Conservation (phyloP, 768 basidiomycete genomes). For the Tylopilus cervinicoccineus region DNA sequence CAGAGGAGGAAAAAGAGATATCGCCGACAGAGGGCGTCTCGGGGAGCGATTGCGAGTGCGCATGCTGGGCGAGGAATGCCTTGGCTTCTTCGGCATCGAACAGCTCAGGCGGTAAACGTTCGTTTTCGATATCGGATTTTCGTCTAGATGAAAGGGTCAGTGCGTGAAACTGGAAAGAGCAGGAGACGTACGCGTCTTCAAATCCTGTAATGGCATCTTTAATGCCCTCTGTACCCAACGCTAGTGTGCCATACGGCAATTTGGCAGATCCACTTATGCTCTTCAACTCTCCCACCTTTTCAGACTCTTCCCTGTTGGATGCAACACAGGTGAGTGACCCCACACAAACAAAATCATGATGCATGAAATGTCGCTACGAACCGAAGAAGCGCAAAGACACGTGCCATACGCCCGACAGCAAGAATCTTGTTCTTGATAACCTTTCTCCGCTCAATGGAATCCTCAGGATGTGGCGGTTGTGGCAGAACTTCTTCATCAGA, state of each 20-base stretch:
- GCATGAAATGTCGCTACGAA: constrained; percentile 39
- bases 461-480: constrained; percentile 36
- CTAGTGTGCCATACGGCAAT: constrained; percentile 81
- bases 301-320: constrained; percentile 83
- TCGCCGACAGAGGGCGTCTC: constrained; percentile 46
- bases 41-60: constrained; percentile 41
- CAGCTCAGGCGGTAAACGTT: constrained; percentile 93
- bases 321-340: background rate
- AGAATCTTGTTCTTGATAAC: constrained; percentile 98
- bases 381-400: constrained; percentile 95
- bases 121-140: constrained; percentile 98
- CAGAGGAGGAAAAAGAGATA: constrained; percentile 44
- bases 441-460: constrained; percentile 72
- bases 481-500: constrained; percentile 46
- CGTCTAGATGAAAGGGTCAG: constrained; percentile 52
- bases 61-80: constrained; percentile 45
- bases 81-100: constrained; percentile 76
- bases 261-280: constrained; percentile 74
- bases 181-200: constrained; percentile 82
- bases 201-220: constrained; percentile 92
- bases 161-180: background rate
- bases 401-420: constrained; percentile 93
- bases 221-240: constrained; percentile 88
- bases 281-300: constrained; percentile 96
- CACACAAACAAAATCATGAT: background rate